Base-by-base conservation (phyloP, 2,329 filamentous ascomycete genomes). In the Pseudocercospora crystallina region DNA sequence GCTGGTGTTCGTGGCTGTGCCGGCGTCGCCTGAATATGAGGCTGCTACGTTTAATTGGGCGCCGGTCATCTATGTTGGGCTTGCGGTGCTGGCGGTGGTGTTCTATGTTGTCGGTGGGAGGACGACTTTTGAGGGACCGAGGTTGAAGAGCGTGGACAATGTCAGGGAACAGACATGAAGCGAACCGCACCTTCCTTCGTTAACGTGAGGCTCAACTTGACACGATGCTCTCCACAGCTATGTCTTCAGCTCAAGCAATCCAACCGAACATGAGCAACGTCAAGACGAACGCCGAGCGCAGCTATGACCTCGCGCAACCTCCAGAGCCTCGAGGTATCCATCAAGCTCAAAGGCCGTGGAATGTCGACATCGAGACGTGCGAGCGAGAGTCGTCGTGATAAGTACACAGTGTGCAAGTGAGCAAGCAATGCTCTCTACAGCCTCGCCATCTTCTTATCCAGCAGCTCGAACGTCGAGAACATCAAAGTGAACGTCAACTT, bases 21-120 rank as follows among this genome's bases (percentile, higher is more conserved):
- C 46, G 10, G 14, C 38, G 13, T 13, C 38, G 9, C 38, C 46
- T 2, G 14, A 7, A 10, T 36, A 32, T 12, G 11, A 30, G 14
- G 26, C 38, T 5, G 11, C 30, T 10, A 49, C 38, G 8, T 49
- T 49, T 32, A 51, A 46, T 41, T 46, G 48, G 48, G 48, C 42
- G 9, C 35, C 48, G 5, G 35, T 51, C 13, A 31, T 51, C 9
- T 51, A 40, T 32, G 35, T 36, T 0, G 42, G 48, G 7, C 15
- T 51, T 1, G 17, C 38, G 38, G 10, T 46, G 5, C n/a, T 45
- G 12, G 42, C 42, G 14, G 26, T 46, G 11, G 26, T 46, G 13
- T 51, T 40, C 9, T 51, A 46, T 30, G 34, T 29, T 12, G 11
- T 46, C 5, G 36, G 30, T 39, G 42, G 48, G 5, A 20, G 26